Base-by-base conservation (phyloP, 331 rosid species). In the Cydonia oblonga region DNA sequence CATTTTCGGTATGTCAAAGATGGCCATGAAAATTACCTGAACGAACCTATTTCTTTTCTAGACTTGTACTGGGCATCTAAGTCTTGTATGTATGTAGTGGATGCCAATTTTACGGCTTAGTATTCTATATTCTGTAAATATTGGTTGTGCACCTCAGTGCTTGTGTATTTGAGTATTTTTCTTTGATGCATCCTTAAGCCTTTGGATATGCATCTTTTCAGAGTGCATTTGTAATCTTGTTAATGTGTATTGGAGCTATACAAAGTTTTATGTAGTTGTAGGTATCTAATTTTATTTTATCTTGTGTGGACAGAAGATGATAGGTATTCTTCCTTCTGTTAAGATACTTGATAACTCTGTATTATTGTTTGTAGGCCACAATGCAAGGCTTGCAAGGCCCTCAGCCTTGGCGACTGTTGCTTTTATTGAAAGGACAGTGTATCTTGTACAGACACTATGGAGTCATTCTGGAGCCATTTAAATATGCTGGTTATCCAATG, bases 301-400 rank as follows among this genome's bases (percentile, higher is more conserved):
- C 16, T 15, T 19, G 28, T 58, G 66, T 58, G 15, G 16, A 35
- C 58, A 15, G 12, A 23, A 13, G 14, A 32, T 49, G 40, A 51
- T 73, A 51, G 13, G 25, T 62, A 67, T 42, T 57, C 68, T 51
- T 13, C 9, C 20, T 32, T 6, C 33, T 59, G 64, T 26, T 26
- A 14, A 24, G 65, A 26, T 26, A 60, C 26, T 60, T 26, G 35
- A 32, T 9, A 26, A 19, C 78, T 69, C 23, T 59, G 59, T 76
- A 68, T 66, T 56, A 54, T 69, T 82, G 68, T 78, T 58, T 78
- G 71, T 70, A 93, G 99, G 99, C 99, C 76, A 91, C 99, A 75
- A 95, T 95, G 93, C 99, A 95, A 88, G 99, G 99, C 51, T 86
- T 95, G 87, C 99, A 91, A 87, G 99, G 99, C 78, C 99, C 99